These are phyloP conservation scores for Gymnopus androsaceus DNA, from an alignment of 1,284 basidiomycete genomes.

Conservation along the genomic window DNA sequence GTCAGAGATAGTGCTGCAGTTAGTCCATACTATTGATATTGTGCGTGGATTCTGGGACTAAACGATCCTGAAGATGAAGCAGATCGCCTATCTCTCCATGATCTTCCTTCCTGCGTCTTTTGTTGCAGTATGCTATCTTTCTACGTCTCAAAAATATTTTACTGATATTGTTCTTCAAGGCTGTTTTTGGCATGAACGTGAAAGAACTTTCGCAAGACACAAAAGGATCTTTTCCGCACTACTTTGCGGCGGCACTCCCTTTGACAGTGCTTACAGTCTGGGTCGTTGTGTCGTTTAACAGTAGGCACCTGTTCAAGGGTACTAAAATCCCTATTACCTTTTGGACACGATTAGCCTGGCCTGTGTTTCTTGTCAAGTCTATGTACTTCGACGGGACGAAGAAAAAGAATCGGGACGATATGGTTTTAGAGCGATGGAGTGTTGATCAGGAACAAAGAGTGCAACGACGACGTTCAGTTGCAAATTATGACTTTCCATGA, in stretches of 20 bases:
- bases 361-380: conserved; percentile 13
- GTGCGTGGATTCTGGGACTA: conserved; percentile 25
- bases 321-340: conserved; percentile 13
- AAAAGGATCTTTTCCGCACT: conserved; percentile 35
- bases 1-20: conserved; percentile 10
- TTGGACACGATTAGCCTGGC: conserved; percentile 23
- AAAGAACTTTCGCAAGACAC: conserved; percentile 33
- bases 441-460: too few species aligned
- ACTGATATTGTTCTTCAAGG: conserved; percentile 21
- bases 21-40: background rate
- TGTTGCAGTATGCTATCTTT: conserved; percentile 31
- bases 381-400: background rate
- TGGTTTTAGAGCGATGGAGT: background rate
- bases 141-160: background rate
- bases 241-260: conserved; percentile 36
- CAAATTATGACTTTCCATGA: too few species aligned
- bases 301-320: conserved; percentile 28
- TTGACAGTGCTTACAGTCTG: conserved; percentile 42
- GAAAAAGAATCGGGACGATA: background rate
- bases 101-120: conserved; percentile 40
- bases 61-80: conserved; percentile 32
- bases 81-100: conserved; percentile 42
- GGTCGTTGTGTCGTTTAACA: conserved; percentile 45
- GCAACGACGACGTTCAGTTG: too few species aligned
- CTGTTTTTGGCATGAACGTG: conserved; percentile 48